Evolutionary conservation across 306 rosid species (phyloP).

Genomic region (Calophaca sinica): DNA sequence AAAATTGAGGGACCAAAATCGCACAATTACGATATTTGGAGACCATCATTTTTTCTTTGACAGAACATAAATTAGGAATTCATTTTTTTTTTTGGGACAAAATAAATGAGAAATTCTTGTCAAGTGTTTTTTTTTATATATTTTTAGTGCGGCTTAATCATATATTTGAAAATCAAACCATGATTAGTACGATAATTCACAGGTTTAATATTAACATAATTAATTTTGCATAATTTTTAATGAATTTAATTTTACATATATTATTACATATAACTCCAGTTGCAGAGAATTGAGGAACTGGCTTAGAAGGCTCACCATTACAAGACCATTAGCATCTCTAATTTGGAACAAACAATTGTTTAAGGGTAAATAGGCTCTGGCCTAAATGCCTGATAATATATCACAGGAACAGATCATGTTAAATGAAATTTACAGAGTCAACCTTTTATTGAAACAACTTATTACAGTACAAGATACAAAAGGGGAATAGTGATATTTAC

Average conservation of each 20-base stretch:
- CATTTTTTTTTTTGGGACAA: too few relatives aligned
- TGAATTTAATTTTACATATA: too few relatives aligned
- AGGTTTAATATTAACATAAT: neutral
- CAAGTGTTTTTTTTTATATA: too few relatives aligned
- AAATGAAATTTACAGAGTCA: slow-evolving; percentile 50
- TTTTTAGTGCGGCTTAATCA: too few relatives aligned
- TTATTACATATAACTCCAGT: too few relatives aligned
- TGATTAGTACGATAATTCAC: neutral
- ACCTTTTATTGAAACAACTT: slow-evolving; percentile 37
- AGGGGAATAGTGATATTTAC: slow-evolving; percentile 46
- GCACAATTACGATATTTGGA: too few relatives aligned
- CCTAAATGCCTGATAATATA: neutral
- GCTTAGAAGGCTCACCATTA: neutral
- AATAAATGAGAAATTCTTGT: too few relatives aligned
- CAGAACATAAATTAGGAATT: too few relatives aligned
- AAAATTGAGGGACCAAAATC: too few relatives aligned
- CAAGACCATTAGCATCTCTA: slow-evolving; percentile 6
- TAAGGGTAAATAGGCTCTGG: neutral
- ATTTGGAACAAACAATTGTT: neutral
- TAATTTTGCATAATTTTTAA: neutral
- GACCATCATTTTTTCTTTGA: too few relatives aligned
- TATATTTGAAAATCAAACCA: neutral
- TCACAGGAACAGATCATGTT: neutral
- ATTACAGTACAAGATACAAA: slow-evolving; percentile 44
- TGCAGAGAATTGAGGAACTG: too few relatives aligned